Base-by-base conservation (phyloP, 352 stramenopile genomes). In the Globisporangium acanthophoron region DNA sequence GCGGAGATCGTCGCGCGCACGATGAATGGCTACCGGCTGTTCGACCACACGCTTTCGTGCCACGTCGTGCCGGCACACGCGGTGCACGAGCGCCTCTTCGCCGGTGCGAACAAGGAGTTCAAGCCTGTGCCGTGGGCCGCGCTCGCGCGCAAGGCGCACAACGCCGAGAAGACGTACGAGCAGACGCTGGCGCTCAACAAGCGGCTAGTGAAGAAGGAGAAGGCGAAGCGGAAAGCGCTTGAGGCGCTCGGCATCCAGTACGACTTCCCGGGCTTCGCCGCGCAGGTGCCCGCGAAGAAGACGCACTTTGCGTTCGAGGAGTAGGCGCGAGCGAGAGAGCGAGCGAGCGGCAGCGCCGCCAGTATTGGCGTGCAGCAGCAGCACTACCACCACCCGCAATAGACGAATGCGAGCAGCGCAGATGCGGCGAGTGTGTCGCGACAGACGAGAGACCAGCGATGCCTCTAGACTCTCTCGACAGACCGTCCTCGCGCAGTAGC, bases 21-120 rank as follows among this genome's bases (percentile, higher is more conserved):
- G 31, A 98, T 99, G 90, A 87, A 97, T 65, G 81, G 91, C 62
- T 99, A 99, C 80, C 85, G 96, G 46, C 75, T 98, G 8, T 94
- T 93, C 50, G 87, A 96, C 64, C 94, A 97, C 68, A 79, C 92
- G 61, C 77, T 99, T 41, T 91, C 96, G 41, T 98, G 91, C 75
- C 84, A 98, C 67, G 53, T 98, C 29, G 67, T 98, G 37, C 87
- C 90, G 6, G 57, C 70, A 27, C 71, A 96, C 56, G 87, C 94
- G 27, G 78, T 98, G 48, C 88, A 97, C 71, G 78, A 91, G 54
- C 70, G 70, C 67, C 88, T 97, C 78, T 97, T 97, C 58, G 67
- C 88, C 16, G 86, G 85, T 20, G 85, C 85, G 48, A 89, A 92
- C 78, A 90, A 89, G 70, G 63, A 59, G 37, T 97, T 93, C 64